Base-by-base conservation (phyloP, 257 asterid genomes). In the Anisodus tanguticus region DNA sequence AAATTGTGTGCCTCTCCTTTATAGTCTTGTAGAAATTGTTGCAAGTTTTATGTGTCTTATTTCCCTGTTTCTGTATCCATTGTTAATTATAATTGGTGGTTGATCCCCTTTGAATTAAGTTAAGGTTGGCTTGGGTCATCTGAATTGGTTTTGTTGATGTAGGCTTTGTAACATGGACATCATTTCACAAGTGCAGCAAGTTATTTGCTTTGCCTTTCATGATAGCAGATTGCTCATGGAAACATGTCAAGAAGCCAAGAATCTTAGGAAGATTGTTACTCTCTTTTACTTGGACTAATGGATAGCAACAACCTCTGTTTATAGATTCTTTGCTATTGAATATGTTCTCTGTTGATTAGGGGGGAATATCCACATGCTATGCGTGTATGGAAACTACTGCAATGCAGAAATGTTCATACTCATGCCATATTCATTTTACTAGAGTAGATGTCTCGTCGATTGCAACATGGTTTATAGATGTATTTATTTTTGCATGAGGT, bases 81-180 rank as follows among this genome's bases (percentile, higher is more conserved):
- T 57, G 79, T 71, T 13, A 45, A 9, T 69, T 41, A 35, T 71
- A 41, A 43, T 31, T 12, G 16, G 37, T n/a, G 58, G 57, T 71
- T 71, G 79, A 71, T 45, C 79, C 37, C 58, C 16, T 71, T 71
- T 45, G 17, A 4, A 26, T 64, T 26, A 41, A 10, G 16, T 26
- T 64, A 26, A 19, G 70, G 41, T 64, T 22, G 70, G 37, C 2
- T 26, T 64, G 43, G 41, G 16, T 26, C 26, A 22, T 39, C 78
- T 69, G 64, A 77, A 53, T 77, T 77, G 64, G 49, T 53, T 77
- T 8, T 77, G 4, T 26, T 77, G 49, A 81, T 86, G 94, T 93
- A 96, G 98, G 95, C 85, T 96, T 82, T 96, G 99, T 87, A 96
- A 96, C 93, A 92, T 94, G 99, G 98, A 96, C 93, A 96, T 96